Evolutionary conservation across 1,284 basidiomycete genomes (phyloP).

Genomic region (Rhodotorula sp.): DNA sequence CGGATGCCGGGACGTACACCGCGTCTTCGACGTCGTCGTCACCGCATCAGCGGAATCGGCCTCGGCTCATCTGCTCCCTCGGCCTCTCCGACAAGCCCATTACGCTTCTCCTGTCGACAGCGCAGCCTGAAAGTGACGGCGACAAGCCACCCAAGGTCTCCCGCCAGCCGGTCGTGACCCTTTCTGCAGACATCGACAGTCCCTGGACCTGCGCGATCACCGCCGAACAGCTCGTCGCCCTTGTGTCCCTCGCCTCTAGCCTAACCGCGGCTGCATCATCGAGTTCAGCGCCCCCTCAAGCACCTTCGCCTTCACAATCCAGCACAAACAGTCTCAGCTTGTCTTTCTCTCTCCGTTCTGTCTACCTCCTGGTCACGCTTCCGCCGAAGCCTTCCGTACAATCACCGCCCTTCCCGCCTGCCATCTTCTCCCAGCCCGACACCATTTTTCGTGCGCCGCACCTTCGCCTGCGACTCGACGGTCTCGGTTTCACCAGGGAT

Average conservation of each 20-base stretch:
- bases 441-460: slow-evolving; percentile 44
- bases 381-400: not conserved
- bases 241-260: not conserved
- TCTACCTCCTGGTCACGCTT: not conserved
- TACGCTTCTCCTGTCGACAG: slow-evolving; percentile 5
- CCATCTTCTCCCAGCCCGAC: slow-evolving; percentile 22
- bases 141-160: not conserved
- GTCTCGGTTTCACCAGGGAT: slow-evolving; percentile 20
- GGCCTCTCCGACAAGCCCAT: slow-evolving; percentile 6
- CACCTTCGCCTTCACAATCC: too few species aligned
- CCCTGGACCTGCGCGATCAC: not conserved
- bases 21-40: not conserved
- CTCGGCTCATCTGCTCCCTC: slow-evolving; percentile 35
- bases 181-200: not conserved
- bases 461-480: slow-evolving; percentile 46
- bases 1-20: slow-evolving; percentile 1
- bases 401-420: not conserved
- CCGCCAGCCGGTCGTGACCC: slow-evolving; percentile 11
- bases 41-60: slow-evolving; percentile 5
- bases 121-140: too few species aligned
- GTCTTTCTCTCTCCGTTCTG: not conserved
- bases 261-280: not conserved
- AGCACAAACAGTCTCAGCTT: not conserved
- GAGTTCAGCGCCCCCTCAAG: too few species aligned
- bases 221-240: not conserved